Base-by-base conservation (phyloP, 306 rosid species). In the Canavalia ensiformis region DNA sequence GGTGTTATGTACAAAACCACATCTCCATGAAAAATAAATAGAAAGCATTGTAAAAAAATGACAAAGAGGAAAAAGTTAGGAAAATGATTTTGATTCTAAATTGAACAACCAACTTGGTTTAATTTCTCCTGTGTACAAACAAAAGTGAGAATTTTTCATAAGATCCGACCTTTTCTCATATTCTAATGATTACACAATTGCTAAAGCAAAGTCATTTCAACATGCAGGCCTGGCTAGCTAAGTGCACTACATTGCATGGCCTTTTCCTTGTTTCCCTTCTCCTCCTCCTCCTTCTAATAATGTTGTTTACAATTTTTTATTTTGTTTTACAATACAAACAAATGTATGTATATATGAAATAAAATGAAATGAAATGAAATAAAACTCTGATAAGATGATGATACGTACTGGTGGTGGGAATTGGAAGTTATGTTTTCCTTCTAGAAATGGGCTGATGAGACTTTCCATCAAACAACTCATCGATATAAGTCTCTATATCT, bases 381-480 rank as follows among this genome's bases (percentile, higher is more conserved):
- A 13, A 44, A 11, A 63, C 3, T 12, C 42, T 13, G 69, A 8
- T 68, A 5, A 5, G 7, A 31, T 8, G 25, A 18, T 18, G 9
- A 33, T 78, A 78, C 68, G 72, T 79, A 80, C 78, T 31, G 31
- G 28, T 60, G 65, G 35, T 13, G 29, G 4, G 56, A 47, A 56
- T n/a, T 34, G 44, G 2, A 4, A 25, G 29, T 52, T 35, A 75
- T 81, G 71, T 50, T 86, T 74, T 91, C 87, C 89, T 93, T 73
- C 81, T 89, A 2, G 45, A 66, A 82, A 81, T 86, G 28, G 92
- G 80, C 12, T 84, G 64, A 10, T 81, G 64, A 34, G 90, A 81
- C 39, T 91, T 89, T 45, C 98, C 98, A 29, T 93, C 98, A 77
- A 95, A 95, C 76, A 95, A 84, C 3, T 95, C 92, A 4, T 95